Base-by-base conservation (phyloP, 2,329 filamentous ascomycete species). In the Dothideomycetes sp. region DNA sequence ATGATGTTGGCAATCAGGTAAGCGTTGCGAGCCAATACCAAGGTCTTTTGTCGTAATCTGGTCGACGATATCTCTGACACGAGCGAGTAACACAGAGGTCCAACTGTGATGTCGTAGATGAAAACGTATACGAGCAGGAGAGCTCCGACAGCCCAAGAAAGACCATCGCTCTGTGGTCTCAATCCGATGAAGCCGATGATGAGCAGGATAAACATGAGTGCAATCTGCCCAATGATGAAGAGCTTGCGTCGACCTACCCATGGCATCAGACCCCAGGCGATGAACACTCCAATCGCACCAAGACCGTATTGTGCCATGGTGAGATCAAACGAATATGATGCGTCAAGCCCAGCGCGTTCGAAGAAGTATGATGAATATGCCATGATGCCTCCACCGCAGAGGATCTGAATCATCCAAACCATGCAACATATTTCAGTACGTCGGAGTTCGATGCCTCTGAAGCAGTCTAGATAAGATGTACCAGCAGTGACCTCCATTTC, bases 401-500 rank as follows among this genome's bases (percentile, higher is more conserved):
- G 45, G 12, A 47, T 52, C 47, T 65, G 62, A 3, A 55, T 52
- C 3, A 54, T 45, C 57, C 58, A 66, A 15, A 52, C 51, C 23
- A 57, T 50, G 47, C 53, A 62, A 11, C 56, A 57, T 17, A 67
- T 63, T 43, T 66, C 63, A 3, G 64, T 67, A 2, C 64, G 59
- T 1, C 64, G 60, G 45, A 69, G 58, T 49, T 78, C 68, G 20
- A 65, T 49, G 5, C 69, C 69, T 24, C 59, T 64, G 60, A 78
- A 76, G 51, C 69, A 71, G 51, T 76, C 69, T 11, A 47, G 46
- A 49, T 74, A 76, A 0, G 51, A 59, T 0, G 64, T 62, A 2
- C 68, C 67, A 2, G 64, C 58, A 42, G 69, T 64, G 45, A 64
- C 54, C 37, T 71, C 65, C 42, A 69, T 62, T 53, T 80, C 76